Evolutionary conservation across 2,329 filamentous ascomycete genomes (phyloP).

Genomic region (Pyrenophora teres): DNA sequence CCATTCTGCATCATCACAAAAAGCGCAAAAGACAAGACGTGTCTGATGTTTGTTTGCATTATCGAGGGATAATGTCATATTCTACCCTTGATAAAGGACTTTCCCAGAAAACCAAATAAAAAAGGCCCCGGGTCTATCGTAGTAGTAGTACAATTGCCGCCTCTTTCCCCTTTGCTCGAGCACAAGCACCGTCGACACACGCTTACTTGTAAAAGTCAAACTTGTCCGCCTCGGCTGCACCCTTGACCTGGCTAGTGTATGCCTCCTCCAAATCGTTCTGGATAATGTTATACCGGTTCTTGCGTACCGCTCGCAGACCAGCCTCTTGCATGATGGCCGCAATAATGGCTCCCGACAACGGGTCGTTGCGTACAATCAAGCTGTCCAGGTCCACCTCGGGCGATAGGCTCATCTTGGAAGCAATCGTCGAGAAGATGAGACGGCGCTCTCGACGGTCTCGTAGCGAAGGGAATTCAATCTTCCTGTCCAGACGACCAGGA

Average conservation of each 20-base stretch:
- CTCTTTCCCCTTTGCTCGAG: constrained; percentile 2
- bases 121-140: constrained; percentile 17
- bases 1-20: background rate
- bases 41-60: background rate
- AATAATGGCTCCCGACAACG: constrained; percentile 91
- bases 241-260: constrained; percentile 96
- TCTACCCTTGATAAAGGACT: background rate
- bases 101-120: background rate
- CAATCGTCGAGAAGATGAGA: constrained; percentile 97
- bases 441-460: constrained; percentile 92
- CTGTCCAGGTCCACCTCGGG: constrained; percentile 97
- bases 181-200: background rate
- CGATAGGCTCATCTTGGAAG: constrained; percentile 93
- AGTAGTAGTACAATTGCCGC: constrained; percentile 25
- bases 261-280: constrained; percentile 96
- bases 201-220: constrained; percentile 69
- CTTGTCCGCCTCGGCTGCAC: constrained; percentile 69
- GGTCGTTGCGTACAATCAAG: constrained; percentile 95
- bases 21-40: background rate
- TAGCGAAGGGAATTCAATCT: constrained; percentile 98
- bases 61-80: background rate
- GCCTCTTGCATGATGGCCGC: constrained; percentile 99
- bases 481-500: constrained; percentile 92
- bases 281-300: constrained; percentile 99
- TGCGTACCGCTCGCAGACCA: constrained; percentile 87